Evolutionary conservation across 164 flowering plant species (phyloP).

Genomic region (Stephania yunnanensis): DNA sequence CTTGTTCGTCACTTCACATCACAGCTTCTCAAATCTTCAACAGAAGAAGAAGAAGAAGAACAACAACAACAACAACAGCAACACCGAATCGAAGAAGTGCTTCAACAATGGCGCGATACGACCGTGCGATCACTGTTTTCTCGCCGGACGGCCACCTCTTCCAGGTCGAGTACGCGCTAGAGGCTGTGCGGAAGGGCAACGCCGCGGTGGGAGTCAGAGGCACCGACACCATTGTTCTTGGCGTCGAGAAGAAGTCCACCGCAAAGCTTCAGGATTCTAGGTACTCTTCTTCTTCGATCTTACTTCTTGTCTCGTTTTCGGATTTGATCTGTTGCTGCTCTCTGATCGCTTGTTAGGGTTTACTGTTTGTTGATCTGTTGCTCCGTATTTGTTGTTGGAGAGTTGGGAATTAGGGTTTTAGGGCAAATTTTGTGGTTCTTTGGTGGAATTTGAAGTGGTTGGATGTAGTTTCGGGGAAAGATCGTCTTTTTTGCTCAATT

Average conservation of each 20-base stretch:
- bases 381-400: not conserved
- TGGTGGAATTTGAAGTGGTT: not conserved
- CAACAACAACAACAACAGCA: not conserved
- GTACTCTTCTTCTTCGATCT: conserved; percentile 26
- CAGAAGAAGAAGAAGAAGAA: not conserved
- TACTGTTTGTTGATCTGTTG: conserved; percentile 2
- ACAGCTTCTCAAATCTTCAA: not conserved
- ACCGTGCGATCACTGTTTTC: conserved; percentile 96
- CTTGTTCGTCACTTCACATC: not conserved
- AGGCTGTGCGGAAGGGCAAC: conserved; percentile 97
- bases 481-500: not conserved
- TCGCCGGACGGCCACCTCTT: conserved; percentile 98
- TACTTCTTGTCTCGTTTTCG: not conserved
- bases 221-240: conserved; percentile 80
- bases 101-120: conserved; percentile 59
- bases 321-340: not conserved
- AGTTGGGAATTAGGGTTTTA: not conserved
- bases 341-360: not conserved
- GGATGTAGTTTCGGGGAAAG: not conserved
- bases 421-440: not conserved
- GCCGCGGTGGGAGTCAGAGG: conserved; percentile 99
- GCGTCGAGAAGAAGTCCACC: conserved; percentile 94
- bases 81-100: not conserved
- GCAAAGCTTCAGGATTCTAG: conserved; percentile 91
- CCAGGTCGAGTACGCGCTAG: conserved; percentile 96